A percentile compares a stretch with the other conserved stretches of the same genome.
Conservation (phyloP, 139 green algal genomes). For the Eudorina sp. region DNA sequence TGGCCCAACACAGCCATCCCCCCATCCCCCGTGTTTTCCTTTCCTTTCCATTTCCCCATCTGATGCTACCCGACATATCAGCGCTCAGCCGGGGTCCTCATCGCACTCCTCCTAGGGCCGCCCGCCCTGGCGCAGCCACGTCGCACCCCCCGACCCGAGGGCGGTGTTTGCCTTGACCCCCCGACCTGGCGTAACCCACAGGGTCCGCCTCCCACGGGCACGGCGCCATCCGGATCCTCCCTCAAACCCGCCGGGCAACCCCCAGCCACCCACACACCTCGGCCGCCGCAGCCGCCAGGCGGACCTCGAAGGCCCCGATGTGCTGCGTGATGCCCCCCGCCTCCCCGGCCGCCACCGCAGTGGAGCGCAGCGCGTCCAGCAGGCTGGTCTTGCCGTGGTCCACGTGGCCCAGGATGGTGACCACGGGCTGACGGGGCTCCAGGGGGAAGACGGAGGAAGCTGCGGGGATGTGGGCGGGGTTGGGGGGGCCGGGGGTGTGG, state of each 20-base stretch:
- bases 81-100: too few relatives aligned
- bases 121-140: too few relatives aligned
- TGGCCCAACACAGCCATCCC: too few relatives aligned
- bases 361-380: conserved; percentile 90
- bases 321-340: conserved; percentile 96
- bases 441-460: not conserved
- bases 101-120: too few relatives aligned
- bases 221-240: too few relatives aligned
- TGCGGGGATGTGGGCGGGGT: not conserved
- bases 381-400: conserved; percentile 96
- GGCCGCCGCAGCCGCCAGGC: conserved; percentile 57
- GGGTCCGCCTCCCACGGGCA: too few relatives aligned
- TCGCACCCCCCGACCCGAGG: too few relatives aligned
- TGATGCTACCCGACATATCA: too few relatives aligned
- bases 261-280: not conserved
- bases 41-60: too few relatives aligned
- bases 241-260: not conserved
- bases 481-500: not conserved
- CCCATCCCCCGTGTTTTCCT: too few relatives aligned
- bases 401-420: conserved; percentile 97
- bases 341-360: conserved; percentile 88
- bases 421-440: conserved; percentile 79
- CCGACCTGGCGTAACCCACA: too few relatives aligned
- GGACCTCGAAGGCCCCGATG: conserved; percentile 93
- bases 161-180: too few relatives aligned